A percentile compares a stretch with the other conserved stretches of the same genome.
Conservation (phyloP, 202 grass and related monocot species). For the Eragrostis tef region DNA sequence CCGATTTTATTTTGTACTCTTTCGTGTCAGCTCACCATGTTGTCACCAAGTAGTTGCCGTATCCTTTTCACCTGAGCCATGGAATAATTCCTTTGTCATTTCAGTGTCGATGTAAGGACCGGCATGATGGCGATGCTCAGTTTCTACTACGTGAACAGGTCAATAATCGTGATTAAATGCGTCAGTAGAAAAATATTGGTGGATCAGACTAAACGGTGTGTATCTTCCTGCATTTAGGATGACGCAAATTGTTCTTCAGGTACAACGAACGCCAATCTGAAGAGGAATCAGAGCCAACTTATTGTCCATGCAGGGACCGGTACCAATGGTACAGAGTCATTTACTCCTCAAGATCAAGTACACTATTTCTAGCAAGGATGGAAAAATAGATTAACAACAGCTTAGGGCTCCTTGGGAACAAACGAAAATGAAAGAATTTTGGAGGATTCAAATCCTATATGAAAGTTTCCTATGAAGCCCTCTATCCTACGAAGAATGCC, state of each 20-base stretch:
- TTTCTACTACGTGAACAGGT: conserved; percentile 29
- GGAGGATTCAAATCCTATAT: too few relatives aligned
- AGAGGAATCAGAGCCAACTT: conserved; percentile 39
- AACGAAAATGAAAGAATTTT: too few relatives aligned
- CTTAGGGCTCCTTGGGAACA: too few relatives aligned
- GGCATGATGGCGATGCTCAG: conserved; percentile 19
- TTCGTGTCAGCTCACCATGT: background rate
- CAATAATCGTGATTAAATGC: too few relatives aligned
- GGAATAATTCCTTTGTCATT: background rate
- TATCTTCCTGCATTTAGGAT: conserved; percentile 17
- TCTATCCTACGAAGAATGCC: too few relatives aligned
- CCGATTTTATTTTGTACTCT: background rate
- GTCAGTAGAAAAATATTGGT: too few relatives aligned
- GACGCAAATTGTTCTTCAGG: conserved; percentile 29
- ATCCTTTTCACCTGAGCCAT: background rate
- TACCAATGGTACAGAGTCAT: conserved; percentile 30
- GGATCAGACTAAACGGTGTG: conserved; percentile 35
- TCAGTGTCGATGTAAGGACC: conserved; percentile 1
- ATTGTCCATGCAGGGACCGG: conserved; percentile 46
- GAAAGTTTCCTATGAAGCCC: too few relatives aligned
- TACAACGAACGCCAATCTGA: conserved; percentile 33
- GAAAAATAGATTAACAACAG: background rate
- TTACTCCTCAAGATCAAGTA: conserved; percentile 38
- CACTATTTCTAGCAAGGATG: background rate
- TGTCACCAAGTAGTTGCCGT: background rate